Evolutionary conservation across 768 basidiomycete genomes (phyloP).

Genomic region (Tricholoma flavovirens): DNA sequence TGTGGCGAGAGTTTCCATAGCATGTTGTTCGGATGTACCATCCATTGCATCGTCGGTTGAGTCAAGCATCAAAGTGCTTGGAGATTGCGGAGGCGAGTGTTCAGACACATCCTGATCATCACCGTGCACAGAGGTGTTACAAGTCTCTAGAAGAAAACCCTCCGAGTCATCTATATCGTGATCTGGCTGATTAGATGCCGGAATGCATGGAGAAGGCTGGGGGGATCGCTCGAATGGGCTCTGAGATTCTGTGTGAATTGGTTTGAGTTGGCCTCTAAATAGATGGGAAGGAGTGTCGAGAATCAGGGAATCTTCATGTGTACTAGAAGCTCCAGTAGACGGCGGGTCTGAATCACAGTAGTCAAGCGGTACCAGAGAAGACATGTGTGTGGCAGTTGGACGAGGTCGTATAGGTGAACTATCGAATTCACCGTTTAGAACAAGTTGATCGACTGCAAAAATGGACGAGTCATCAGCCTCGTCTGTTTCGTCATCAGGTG

Average conservation of each 20-base stretch:
- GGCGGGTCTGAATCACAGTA: not conserved
- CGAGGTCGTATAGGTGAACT: slow-evolving; percentile 3
- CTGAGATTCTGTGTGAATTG: not conserved
- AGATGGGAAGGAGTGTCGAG: not conserved
- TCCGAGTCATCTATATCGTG: slow-evolving; percentile 1
- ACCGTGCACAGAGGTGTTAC: not conserved
- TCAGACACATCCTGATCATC: not conserved
- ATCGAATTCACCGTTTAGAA: not conserved
- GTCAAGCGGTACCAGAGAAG: not conserved
- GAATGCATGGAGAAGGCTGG: not conserved
- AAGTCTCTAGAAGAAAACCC: not conserved
- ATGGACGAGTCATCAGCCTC: slow-evolving; percentile 3
- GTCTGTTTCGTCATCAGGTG: slow-evolving; percentile 2
- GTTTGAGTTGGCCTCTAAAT: not conserved
- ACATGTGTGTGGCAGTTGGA: not conserved
- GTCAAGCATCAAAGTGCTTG: not conserved
- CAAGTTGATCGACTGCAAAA: slow-evolving; percentile 2
- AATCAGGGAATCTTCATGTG: not conserved
- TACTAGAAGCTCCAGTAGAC: not conserved
- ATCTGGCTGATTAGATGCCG: not conserved
- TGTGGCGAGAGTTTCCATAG: not conserved
- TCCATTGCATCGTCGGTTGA: not conserved
- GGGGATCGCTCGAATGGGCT: not conserved
- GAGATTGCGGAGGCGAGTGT: not conserved
- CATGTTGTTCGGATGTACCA: too few relatives aligned